Conservation (phyloP, 345 rosid species). For the Excoecaria cochinchinensis region DNA sequence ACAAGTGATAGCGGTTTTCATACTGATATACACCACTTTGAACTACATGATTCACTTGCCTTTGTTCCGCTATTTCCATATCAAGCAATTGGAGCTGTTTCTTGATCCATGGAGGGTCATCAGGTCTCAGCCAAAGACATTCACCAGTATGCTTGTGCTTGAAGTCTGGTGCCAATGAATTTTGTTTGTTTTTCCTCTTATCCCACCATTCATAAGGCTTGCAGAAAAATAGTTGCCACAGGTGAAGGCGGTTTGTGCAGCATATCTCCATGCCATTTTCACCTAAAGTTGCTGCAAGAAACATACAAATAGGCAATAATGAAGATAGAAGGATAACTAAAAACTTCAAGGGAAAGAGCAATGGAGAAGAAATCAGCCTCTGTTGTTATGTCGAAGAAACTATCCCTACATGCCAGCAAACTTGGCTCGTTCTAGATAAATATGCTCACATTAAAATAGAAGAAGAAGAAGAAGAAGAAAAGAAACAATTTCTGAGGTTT, state of each 20-base stretch:
- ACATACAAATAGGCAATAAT: background rate
- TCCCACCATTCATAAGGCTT: slow-evolving; percentile 26
- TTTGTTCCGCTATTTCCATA: slow-evolving; percentile 6
- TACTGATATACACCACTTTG: background rate
- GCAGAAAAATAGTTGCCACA: slow-evolving; percentile 18
- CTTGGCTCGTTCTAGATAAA: background rate
- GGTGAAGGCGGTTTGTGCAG: background rate
- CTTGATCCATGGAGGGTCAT: slow-evolving; percentile 25
- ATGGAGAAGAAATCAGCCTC: background rate
- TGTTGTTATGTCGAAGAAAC: background rate
- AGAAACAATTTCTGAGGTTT: background rate
- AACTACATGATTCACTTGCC: slow-evolving; percentile 11
- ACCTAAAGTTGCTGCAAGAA: slow-evolving; percentile 28
- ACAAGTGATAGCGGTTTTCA: slow-evolving; percentile 5
- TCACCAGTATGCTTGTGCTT: slow-evolving; percentile 20
- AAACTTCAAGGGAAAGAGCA: background rate
- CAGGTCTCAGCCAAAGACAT: slow-evolving; percentile 18
- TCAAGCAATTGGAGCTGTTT: slow-evolving; percentile 18
- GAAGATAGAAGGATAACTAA: background rate
- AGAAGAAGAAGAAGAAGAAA: background rate
- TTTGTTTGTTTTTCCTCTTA: slow-evolving; percentile 12
- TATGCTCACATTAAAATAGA: background rate
- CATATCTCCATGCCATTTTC: slow-evolving; percentile 22
- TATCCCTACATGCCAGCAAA: background rate
- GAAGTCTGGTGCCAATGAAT: slow-evolving; percentile 12